phyloP scores from a whole-genome alignment of 2,329 filamentous ascomycete genomes.

The Colletotrichum musicola region DNA sequence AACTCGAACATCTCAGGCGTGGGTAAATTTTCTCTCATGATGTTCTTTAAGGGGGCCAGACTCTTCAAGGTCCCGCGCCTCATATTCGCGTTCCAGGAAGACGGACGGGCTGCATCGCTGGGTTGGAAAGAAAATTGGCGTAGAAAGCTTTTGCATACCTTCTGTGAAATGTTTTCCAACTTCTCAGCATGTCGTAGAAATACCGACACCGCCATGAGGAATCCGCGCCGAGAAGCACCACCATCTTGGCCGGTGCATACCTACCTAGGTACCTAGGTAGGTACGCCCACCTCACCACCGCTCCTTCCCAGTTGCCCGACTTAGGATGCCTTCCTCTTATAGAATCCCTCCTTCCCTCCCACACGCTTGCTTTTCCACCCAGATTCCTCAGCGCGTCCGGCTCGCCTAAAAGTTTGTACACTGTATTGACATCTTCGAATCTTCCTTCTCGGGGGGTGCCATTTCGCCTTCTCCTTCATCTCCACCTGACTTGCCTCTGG shows the following conservation, averaged over 20 bases:
- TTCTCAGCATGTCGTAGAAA: neutral
- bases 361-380: neutral
- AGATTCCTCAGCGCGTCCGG: neutral
- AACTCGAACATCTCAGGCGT: too few relatives aligned
- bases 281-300: neutral
- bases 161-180: too few relatives aligned
- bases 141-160: neutral
- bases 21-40: too few relatives aligned
- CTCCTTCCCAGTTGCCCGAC: slow-evolving; percentile 14
- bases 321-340: neutral
- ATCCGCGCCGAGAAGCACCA: slow-evolving; percentile 9
- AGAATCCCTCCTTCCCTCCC: neutral
- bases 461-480: neutral
- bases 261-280: too few relatives aligned
- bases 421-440: neutral
- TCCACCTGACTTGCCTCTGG: too few relatives aligned
- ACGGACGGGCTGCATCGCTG: too few relatives aligned
- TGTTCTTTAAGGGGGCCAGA: too few relatives aligned
- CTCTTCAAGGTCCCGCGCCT: too few relatives aligned
- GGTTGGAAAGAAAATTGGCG: too few relatives aligned
- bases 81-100: too few relatives aligned
- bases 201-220: neutral
- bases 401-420: neutral
- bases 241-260: neutral
- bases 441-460: neutral